Conservation (phyloP, 306 rosid genomes). For the Betula pendula region DNA sequence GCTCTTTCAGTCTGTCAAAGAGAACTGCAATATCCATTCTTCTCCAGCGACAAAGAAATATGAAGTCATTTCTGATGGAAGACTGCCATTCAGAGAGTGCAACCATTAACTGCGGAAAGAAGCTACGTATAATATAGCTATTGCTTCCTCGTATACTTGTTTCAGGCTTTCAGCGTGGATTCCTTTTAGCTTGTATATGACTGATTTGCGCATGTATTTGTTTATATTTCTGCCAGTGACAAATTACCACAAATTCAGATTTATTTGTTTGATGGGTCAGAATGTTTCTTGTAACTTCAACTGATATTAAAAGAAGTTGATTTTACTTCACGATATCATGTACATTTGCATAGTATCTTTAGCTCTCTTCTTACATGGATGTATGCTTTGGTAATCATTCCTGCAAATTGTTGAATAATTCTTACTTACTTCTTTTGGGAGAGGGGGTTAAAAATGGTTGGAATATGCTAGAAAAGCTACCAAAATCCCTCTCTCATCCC, state of each 20-base stretch:
- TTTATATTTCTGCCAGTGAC: neutral
- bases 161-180: neutral
- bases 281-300: neutral
- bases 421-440: neutral
- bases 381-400: neutral
- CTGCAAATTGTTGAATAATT: neutral
- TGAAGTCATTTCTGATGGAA: slow-evolving; percentile 43
- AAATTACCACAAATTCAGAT: slow-evolving; percentile 8
- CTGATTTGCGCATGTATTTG: neutral
- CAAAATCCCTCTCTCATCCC: no score
- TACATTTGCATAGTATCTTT: no score
- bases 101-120: slow-evolving; percentile 37
- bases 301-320: neutral
- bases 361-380: neutral
- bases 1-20: slow-evolving; percentile 34
- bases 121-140: neutral
- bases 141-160: neutral
- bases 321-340: neutral
- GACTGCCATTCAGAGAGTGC: slow-evolving; percentile 67
- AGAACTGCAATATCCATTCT: slow-evolving; percentile 46
- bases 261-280: neutral
- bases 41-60: slow-evolving; percentile 42
- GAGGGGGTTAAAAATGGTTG: no score
- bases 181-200: slow-evolving; percentile 2
- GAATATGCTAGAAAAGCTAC: no score